Conservation (phyloP, 495 filamentous ascomycete species). For the Penicillium robsamsonii region DNA sequence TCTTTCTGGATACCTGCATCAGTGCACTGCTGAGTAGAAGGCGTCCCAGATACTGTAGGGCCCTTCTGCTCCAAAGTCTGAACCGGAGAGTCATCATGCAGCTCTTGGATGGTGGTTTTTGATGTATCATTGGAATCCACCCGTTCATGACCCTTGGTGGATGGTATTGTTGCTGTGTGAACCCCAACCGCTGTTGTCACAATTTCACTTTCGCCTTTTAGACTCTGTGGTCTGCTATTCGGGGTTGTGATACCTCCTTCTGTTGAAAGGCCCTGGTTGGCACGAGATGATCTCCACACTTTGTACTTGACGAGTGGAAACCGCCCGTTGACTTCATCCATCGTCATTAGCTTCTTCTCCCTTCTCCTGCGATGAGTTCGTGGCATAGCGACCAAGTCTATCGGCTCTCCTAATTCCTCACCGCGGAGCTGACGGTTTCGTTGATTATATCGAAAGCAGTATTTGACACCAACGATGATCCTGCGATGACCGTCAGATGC, state of each 20-base stretch:
- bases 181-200: constrained; percentile 13
- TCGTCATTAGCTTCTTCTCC: constrained; percentile 97
- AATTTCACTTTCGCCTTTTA: constrained; percentile 21
- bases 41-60: neutral
- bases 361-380: constrained; percentile 75
- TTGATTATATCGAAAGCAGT: constrained; percentile 98
- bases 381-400: constrained; percentile 74
- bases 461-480: constrained; percentile 99
- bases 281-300: constrained; percentile 81
- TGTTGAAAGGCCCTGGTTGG: constrained; percentile 77
- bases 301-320: constrained; percentile 97
- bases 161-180: constrained; percentile 11
- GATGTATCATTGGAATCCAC: constrained; percentile 17
- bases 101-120: constrained; percentile 15
- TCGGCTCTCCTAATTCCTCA: constrained; percentile 84
- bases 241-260: constrained; percentile 81
- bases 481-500: constrained; percentile 44
- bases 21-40: neutral
- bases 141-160: constrained; percentile 13
- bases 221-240: constrained; percentile 33
- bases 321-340: constrained; percentile 97
- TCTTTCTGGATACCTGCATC: constrained; percentile 11
- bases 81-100: constrained; percentile 8
- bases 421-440: constrained; percentile 77
- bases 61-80: constrained; percentile 24